Conservation (phyloP, 805 yeast genomes). For the Metschnikowia borealis region DNA sequence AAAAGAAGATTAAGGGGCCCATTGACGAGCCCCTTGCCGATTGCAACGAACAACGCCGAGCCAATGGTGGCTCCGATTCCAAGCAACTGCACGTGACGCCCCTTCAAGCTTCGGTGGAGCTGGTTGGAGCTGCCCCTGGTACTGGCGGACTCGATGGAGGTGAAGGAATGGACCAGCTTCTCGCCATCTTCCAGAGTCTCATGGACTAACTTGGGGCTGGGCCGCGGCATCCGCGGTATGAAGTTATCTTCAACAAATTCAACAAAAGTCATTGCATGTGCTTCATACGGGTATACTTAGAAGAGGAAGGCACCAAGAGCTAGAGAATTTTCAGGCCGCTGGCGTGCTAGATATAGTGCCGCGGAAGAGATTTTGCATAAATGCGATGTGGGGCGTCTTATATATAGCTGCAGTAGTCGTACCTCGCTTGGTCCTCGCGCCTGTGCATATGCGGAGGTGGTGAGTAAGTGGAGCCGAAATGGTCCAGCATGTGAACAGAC, state of each 20-base stretch:
- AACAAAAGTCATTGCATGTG: constrained; percentile 3
- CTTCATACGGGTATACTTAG: background rate
- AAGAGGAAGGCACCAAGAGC: background rate
- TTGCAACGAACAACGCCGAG: constrained; percentile 71
- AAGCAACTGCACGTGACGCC: constrained; percentile 73
- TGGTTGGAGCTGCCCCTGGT: constrained; percentile 12
- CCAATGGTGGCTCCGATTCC: constrained; percentile 84
- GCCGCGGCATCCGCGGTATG: constrained; percentile 15
- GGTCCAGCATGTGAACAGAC: no score
- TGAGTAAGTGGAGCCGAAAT: background rate
- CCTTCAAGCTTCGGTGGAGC: constrained; percentile 46
- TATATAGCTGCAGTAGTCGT: background rate
- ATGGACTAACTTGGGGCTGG: background rate
- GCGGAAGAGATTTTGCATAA: background rate
- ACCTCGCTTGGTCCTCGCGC: background rate
- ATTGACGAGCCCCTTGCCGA: constrained; percentile 56
- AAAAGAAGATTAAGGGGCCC: constrained; percentile 70
- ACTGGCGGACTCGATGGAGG: constrained; percentile 9
- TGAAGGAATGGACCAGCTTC: constrained; percentile 2
- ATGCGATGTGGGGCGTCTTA: constrained; percentile 2
- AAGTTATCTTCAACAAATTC: constrained; percentile 14
- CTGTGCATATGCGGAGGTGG: background rate
- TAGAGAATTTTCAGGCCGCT: background rate
- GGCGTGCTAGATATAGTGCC: background rate
- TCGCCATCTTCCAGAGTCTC: background rate